Evolutionary conservation across 331 rosid genomes (phyloP).

Genomic region (Acacia concinna): DNA sequence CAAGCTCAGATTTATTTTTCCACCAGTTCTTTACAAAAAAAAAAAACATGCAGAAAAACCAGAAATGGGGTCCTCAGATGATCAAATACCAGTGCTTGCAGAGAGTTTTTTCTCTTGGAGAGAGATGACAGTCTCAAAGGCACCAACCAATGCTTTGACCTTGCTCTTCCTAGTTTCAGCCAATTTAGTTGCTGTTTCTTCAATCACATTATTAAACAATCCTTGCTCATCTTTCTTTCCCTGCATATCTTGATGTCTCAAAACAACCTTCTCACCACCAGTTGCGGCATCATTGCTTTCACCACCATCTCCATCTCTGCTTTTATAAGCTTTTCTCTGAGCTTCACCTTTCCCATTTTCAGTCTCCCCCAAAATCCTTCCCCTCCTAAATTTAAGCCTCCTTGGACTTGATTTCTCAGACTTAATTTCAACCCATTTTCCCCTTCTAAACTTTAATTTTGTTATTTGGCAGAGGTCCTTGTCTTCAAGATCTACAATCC

Average conservation of each 20-base stretch:
- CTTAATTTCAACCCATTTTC: constrained; percentile 44
- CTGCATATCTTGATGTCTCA: constrained; percentile 71
- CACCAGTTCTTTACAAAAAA: constrained; percentile 30
- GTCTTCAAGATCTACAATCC: constrained; percentile 32
- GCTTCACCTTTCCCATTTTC: constrained; percentile 26
- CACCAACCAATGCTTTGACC: constrained; percentile 93
- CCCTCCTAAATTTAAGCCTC: constrained; percentile 55
- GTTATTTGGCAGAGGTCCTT: constrained; percentile 32
- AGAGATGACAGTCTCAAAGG: constrained; percentile 83
- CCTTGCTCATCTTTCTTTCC: constrained; percentile 63
- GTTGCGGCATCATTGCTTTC: constrained; percentile 12
- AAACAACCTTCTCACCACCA: constrained; percentile 52
- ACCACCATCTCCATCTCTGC: constrained; percentile 37
- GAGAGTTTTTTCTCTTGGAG: constrained; percentile 61
- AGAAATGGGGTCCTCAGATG: constrained; percentile 21
- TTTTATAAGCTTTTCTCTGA: constrained; percentile 48
- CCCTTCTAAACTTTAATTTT: constrained; percentile 48
- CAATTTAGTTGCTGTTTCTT: constrained; percentile 82
- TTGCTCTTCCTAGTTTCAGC: constrained; percentile 65
- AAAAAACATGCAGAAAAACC: constrained; percentile 17
- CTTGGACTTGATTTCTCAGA: constrained; percentile 41
- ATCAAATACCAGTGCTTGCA: constrained; percentile 40
- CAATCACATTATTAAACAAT: constrained; percentile 66
- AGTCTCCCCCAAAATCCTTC: constrained; percentile 44
- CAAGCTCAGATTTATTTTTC: constrained; percentile 40